phyloP scores from a whole-genome alignment of 768 basidiomycete genomes.

The Lactarius tabidus region DNA sequence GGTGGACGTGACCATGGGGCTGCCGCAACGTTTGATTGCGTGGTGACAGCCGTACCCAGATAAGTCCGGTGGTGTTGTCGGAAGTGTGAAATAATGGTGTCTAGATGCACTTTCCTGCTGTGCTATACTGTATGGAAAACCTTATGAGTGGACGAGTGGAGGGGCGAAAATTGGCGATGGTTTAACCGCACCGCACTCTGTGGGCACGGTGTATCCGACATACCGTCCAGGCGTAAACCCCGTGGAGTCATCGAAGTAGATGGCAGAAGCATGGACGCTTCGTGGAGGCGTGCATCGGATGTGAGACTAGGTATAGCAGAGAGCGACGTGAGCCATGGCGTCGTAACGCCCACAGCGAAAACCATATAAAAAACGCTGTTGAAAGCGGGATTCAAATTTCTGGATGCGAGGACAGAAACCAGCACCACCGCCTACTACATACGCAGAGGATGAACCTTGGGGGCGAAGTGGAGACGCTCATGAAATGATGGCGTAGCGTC shows the following conservation, averaged over 20 bases:
- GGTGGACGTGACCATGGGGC: slow-evolving; percentile 38
- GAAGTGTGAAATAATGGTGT: slow-evolving; percentile 68
- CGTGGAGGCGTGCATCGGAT: not conserved
- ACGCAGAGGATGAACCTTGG: slow-evolving; percentile 7
- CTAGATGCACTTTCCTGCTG: slow-evolving; percentile 75
- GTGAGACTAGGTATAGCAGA: slow-evolving; percentile 31
- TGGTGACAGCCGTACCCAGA: slow-evolving; percentile 46
- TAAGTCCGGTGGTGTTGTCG: slow-evolving; percentile 71
- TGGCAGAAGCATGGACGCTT: slow-evolving; percentile 32
- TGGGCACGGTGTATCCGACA: slow-evolving; percentile 70
- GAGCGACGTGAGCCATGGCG: slow-evolving; percentile 65
- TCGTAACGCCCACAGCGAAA: too few relatives aligned
- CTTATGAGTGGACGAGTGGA: slow-evolving; percentile 3
- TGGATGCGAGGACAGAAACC: slow-evolving; percentile 73
- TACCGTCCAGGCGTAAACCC: slow-evolving; percentile 82
- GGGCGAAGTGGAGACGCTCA: slow-evolving; percentile 44
- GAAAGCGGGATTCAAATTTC: too few relatives aligned
- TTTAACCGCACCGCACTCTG: slow-evolving; percentile 71
- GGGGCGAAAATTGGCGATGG: not conserved
- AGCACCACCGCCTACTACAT: slow-evolving; percentile 78
- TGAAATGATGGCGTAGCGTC: slow-evolving; percentile 76
- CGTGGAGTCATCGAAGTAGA: slow-evolving; percentile 72
- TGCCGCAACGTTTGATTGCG: slow-evolving; percentile 35
- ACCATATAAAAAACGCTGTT: too few relatives aligned
- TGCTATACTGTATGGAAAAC: slow-evolving; percentile 42